Base-by-base conservation (phyloP, 164 flowering plant genomes). In the grape (Vitis vinifera) region DNA sequence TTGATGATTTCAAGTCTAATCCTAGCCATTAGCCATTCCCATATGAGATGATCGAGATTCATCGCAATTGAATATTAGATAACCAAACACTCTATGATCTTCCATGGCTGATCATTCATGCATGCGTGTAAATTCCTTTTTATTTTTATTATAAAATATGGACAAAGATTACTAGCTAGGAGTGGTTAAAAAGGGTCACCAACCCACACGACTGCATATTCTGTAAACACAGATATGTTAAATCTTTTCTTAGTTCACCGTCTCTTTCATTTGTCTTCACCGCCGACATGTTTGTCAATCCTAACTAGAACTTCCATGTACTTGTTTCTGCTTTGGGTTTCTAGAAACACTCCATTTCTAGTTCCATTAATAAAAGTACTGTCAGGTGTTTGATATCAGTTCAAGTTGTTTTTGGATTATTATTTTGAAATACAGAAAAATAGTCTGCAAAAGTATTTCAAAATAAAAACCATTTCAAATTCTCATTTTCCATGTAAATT, bases 141-240 rank as follows among this genome's bases (percentile, higher is more conserved):
- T 51, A 8, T 29, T 8, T 8, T 55, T 37, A 37, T 37, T 37
- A 4, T 52, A 55, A 67, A 49, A 57, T 60, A 29, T 3, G 9
- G 47, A 19, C 52, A 27, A 51, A 52, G 76, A 14, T 51, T 58
- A 63, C 60, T 11, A 51, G 19, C 1, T 12, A 19, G 51, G 76
- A 79, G 82, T 79, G 70, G 82, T 76, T 79, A 73, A 79, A 23
- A 69, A 68, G 65, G 77, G 60, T 76, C 70, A 79, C 82, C 82
- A 79, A 79, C 71, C 79, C 71, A 51, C 52, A 56, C 12, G 82
- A 76, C 77, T 56, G 68, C 30, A 53, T 57, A 44, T 31, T 51
- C n/a, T 10, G 51, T 62, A 27, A 53, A 64, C 19, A 1, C 9
- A 2, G 56, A 63, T 61, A 27, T n/a, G 67, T 47, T 75, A 14